Evolutionary conservation across 2,329 filamentous ascomycete species (phyloP), one percentile per base, ranked within the genome.

Genomic region (Pleomassaria siparia): DNA sequence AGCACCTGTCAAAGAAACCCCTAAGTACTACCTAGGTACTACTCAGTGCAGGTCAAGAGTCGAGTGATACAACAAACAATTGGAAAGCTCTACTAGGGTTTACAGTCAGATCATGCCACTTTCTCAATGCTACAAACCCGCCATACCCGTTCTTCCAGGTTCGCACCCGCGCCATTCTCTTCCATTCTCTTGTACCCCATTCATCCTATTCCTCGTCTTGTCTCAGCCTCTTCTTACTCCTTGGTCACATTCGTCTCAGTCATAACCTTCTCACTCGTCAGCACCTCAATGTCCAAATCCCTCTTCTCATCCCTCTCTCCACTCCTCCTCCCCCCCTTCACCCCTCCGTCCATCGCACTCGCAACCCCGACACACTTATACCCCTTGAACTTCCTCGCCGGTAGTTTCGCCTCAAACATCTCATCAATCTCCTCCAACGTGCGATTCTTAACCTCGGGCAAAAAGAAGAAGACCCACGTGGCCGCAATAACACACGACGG

Each of bases 341-440:
- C n/a, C n/a, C n/a, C n/a, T n/a, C n/a, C 47, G 51, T 63, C 55
- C 10, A 49, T 12, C 3, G 21, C 44, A 26, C 41, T 47, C 21
- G 32, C 8, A 16, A 32, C n/a, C 5, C 63, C 64, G 1, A 62
- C 54, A 56, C 66, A 69, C 42, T 59, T 60, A 36, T 77, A 76
- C 6, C 54, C 59, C 36, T 64, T 58, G 56, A 78, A 79, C 50
- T 73, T 72, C 30, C 73, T 63, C 2, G 76, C 75, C 0, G 72
- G 65, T 1, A 78, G 55, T 2, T 63, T 53, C 9, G 70, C 70
- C 53, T 75, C 69, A 43, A 70, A 72, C 76, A 82, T 80, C 54
- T 81, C 77, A 43, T 80, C 78, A 48, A 80, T 80, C 53, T 82
- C 77, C 59, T 79, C 78, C 3, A 80, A 66, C 0, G 74, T 80